Percentiles rank a stretch among this genome's conserved stretches.
phyloP scores from a whole-genome alignment of 495 filamentous ascomycete genomes.

The Lasiosphaeria ovina region DNA sequence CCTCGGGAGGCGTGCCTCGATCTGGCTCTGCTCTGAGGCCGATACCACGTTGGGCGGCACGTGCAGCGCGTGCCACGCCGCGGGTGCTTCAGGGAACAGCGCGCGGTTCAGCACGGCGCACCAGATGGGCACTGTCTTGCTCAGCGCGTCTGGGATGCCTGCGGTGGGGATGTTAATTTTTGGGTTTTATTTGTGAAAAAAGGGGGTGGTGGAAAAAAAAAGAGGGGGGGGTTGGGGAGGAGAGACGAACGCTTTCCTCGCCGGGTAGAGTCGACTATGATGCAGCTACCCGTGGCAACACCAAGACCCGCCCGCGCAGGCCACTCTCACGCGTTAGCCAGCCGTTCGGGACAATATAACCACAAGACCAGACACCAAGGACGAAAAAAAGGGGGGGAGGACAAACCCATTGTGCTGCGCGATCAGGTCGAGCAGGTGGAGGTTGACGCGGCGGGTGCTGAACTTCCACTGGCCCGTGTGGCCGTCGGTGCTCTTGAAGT shows the following conservation, averaged over 20 bases:
- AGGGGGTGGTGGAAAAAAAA: neutral
- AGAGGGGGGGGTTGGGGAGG: constrained; percentile 1
- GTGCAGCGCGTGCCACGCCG: constrained; percentile 51
- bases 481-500: constrained; percentile 98
- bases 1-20: constrained; percentile 60
- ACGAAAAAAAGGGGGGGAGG: neutral
- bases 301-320: neutral
- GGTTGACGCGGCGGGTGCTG: constrained; percentile 76
- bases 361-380: too few species aligned
- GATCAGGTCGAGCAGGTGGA: constrained; percentile 68
- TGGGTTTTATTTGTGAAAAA: constrained; percentile 4
- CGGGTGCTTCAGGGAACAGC: constrained; percentile 61
- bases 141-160: constrained; percentile 89
- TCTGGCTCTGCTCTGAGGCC: constrained; percentile 74
- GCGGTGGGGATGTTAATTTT: neutral
- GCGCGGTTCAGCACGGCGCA: constrained; percentile 75
- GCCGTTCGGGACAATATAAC: too few species aligned
- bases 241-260: constrained; percentile 71
- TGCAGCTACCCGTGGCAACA: constrained; percentile 53
- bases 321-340: too few species aligned
- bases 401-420: constrained; percentile 62
- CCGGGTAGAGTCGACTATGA: constrained; percentile 94
- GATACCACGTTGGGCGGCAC: constrained; percentile 68
- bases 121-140: constrained; percentile 95
- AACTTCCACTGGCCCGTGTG: constrained; percentile 89